Evolutionary conservation across 2,329 filamentous ascomycete genomes (phyloP), one percentile per base, ranked within the genome.

Genomic region (Gliomastix tumulicola): DNA sequence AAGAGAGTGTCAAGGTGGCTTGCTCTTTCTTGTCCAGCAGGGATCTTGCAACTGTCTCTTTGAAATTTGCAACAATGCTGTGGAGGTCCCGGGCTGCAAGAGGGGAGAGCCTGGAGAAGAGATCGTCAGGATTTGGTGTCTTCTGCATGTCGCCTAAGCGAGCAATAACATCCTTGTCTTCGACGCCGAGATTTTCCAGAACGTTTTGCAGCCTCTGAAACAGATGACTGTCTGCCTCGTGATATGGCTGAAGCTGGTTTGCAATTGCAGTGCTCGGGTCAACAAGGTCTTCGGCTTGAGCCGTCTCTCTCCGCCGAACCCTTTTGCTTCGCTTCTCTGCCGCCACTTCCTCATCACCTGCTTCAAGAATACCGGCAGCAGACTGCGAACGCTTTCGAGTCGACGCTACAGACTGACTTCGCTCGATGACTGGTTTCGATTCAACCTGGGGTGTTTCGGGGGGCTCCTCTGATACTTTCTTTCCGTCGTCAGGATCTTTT

Each of bases 281-380:
- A 12, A 70, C 53, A 1, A 59, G 55, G 34, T 78, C 76, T 23
- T 74, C 76, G 5, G 60, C 55, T 10, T 70, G 65, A 4, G 68
- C 72, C 30, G 82, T 78, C 25, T 64, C 60, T 35, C 60, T 47
- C 37, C 79, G 67, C 32, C 79, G 69, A 21, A 78, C 78, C 34
- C 80, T 65, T 49, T 84, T 84, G 54, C 78, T 82, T 39, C 79
- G 65, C 49, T 81, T 82, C 36, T 74, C 71, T 10, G 73, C 66
- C 3, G 61, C 63, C 18, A 64, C 68, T 22, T 82, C 77, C 35
- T 82, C 77, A 7, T 79, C 75, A 1, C 51, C 63, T 0, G 56
- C 63, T 4, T 81, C 77, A 1, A 64, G 64, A 13, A 82, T 55
- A 4, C 77, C 77, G 5, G 78, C 78, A 21, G 61, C 58, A 10